phyloP scores from a whole-genome alignment of 2,329 filamentous ascomycete genomes.

The Fusarium neocosmosporiellum region DNA sequence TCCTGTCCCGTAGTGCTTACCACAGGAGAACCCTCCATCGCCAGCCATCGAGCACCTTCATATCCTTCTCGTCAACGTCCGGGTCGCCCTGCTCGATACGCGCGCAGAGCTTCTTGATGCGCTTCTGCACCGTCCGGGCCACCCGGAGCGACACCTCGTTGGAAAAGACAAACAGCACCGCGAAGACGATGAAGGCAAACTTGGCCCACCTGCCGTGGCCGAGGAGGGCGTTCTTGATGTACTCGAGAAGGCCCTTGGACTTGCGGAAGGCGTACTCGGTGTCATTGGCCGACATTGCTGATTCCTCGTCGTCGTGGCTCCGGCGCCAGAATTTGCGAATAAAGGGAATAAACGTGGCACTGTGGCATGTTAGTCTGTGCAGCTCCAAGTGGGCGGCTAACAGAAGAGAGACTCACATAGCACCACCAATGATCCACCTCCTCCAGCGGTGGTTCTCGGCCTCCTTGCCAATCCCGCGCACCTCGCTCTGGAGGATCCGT shows the following conservation, averaged over 20 bases:
- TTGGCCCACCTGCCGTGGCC: constrained; percentile 60
- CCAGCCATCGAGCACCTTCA: constrained; percentile 65
- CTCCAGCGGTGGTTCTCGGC: constrained; percentile 64
- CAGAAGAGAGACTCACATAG: constrained; percentile 56
- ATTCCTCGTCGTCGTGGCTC: constrained; percentile 51
- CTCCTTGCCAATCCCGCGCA: constrained; percentile 55
- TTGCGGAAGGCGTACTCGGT: constrained; percentile 68
- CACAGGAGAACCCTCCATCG: constrained; percentile 66
- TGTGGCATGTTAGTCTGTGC: constrained; percentile 38
- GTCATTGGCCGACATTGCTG: constrained; percentile 56
- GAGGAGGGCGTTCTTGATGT: constrained; percentile 59
- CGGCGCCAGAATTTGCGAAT: constrained; percentile 65
- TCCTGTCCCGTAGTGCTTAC: constrained; percentile 38
- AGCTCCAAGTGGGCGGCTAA: not conserved
- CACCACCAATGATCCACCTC: constrained; percentile 62
- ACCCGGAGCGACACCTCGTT: constrained; percentile 68
- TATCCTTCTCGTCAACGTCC: constrained; percentile 59
- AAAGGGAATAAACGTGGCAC: constrained; percentile 63
- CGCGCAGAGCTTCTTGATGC: constrained; percentile 59
- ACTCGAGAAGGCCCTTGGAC: constrained; percentile 61
- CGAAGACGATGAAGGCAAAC: constrained; percentile 65
- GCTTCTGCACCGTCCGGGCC: constrained; percentile 62
- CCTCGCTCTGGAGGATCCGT: constrained; percentile 55
- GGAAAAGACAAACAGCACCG: constrained; percentile 68
- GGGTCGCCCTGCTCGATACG: constrained; percentile 61